A percentile compares a stretch with the other conserved stretches of the same genome.
phyloP scores from a whole-genome alignment of 306 rosid genomes.

The Alnus rubra region DNA sequence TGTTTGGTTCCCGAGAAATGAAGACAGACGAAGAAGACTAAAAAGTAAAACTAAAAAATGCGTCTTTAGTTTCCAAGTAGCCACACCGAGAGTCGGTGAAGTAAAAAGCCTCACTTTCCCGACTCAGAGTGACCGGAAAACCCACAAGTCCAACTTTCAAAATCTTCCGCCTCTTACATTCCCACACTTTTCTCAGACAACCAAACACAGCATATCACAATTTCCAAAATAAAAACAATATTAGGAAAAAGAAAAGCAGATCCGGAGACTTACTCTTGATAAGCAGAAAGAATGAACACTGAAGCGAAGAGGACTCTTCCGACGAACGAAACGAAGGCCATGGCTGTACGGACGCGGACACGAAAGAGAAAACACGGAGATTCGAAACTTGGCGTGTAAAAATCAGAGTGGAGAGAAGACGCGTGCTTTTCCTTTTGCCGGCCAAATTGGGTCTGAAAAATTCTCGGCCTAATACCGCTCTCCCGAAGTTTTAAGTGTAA shows the following conservation, averaged over 20 bases:
- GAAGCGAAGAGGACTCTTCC: constrained; percentile 66
- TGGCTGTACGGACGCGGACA: constrained; percentile 15
- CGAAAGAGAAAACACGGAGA: background rate
- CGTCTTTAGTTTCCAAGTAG: background rate
- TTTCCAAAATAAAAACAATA: background rate
- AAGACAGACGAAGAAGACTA: background rate
- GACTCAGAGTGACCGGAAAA: background rate
- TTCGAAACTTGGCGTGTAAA: background rate
- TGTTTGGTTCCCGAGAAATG: background rate
- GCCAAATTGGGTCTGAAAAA: constrained; percentile 6
- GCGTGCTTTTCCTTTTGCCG: background rate
- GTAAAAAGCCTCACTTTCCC: constrained; percentile 4
- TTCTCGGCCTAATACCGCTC: background rate
- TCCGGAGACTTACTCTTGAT: constrained; percentile 58
- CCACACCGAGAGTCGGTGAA: background rate
- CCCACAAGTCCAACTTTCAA: background rate
- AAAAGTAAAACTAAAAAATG: background rate
- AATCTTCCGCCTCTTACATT: background rate
- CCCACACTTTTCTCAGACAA: background rate
- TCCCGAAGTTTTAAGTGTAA: background rate
- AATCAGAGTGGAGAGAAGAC: background rate
- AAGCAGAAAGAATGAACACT: constrained; percentile 60
- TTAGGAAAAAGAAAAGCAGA: constrained; percentile 17
- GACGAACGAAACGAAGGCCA: constrained; percentile 61
- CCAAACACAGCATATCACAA: constrained; percentile 14